Conservation (phyloP, 2,329 filamentous ascomycete species). For the Diaporthe ilicicola region DNA sequence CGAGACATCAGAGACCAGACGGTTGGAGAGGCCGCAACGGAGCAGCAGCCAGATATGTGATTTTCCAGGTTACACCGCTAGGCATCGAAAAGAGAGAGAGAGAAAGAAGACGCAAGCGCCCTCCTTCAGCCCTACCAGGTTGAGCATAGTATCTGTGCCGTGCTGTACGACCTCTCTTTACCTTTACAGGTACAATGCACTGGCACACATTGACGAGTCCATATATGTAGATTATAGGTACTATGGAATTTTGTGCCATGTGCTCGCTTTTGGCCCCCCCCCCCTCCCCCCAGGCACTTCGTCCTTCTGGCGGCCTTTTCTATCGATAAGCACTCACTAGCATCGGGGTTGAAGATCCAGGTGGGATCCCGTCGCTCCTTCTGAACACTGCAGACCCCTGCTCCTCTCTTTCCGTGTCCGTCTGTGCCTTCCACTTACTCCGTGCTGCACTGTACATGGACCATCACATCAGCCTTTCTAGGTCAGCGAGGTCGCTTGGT, state of each 20-base stretch:
- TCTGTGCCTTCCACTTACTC: background rate
- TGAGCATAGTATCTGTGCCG: background rate
- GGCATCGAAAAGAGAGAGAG: no score
- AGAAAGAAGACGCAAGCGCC: no score
- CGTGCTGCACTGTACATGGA: background rate
- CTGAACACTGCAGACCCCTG: background rate
- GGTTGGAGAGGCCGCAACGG: background rate
- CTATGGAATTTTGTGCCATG: background rate
- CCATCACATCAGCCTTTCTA: background rate
- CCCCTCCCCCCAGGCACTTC: no score
- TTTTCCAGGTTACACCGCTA: no score
- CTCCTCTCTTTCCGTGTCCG: background rate
- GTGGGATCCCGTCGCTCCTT: background rate
- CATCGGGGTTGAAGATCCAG: conserved; percentile 4
- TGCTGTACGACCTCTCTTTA: background rate
- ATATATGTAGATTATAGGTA: background rate
- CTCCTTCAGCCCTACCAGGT: background rate
- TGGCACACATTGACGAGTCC: background rate
- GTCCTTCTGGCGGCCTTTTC: background rate
- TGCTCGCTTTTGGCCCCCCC: background rate
- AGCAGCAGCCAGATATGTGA: background rate
- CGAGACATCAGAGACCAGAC: background rate
- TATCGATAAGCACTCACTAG: conserved; percentile 12
- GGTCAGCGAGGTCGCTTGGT: background rate
- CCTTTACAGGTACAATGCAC: background rate